Evolutionary conservation across 352 stramenopile species (phyloP).

Genomic region (Hyaloperonospora brassicae): DNA sequence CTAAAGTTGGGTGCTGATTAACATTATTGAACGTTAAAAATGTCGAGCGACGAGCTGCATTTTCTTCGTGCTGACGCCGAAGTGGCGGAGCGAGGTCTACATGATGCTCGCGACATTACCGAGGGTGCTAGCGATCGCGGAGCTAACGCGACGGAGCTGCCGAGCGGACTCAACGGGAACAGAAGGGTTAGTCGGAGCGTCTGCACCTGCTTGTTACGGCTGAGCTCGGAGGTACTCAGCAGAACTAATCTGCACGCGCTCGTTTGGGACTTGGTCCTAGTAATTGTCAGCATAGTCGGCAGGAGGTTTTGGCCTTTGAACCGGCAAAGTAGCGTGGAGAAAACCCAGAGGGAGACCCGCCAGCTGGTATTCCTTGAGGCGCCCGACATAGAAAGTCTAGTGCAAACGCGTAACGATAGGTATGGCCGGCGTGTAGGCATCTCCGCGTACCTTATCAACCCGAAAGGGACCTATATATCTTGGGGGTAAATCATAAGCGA

Average conservation of each 20-base stretch:
- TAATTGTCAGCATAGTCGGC: background rate
- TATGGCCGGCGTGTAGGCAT: background rate
- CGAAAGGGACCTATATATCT: background rate
- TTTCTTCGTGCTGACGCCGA: background rate
- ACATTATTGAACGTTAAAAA: too few relatives aligned
- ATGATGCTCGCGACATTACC: background rate
- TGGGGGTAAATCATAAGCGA: background rate
- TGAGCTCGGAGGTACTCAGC: background rate
- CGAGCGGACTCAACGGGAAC: background rate
- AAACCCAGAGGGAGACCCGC: too few relatives aligned
- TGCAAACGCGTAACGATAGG: slow-evolving; percentile 6
- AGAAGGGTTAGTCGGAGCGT: too few relatives aligned
- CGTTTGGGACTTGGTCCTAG: background rate
- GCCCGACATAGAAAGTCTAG: slow-evolving; percentile 29
- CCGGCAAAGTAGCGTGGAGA: background rate
- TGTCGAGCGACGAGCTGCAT: background rate
- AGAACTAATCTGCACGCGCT: background rate
- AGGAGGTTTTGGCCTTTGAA: background rate
- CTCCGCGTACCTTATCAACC: background rate
- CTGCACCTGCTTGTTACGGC: too few relatives aligned
- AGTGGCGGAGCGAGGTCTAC: background rate
- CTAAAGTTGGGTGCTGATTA: background rate
- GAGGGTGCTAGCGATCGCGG: background rate
- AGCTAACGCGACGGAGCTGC: background rate
- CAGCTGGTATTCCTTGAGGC: slow-evolving; percentile 15